Evolutionary conservation across 1,284 basidiomycete genomes (phyloP).

Genomic region (Moesziomyces parantarcticus): DNA sequence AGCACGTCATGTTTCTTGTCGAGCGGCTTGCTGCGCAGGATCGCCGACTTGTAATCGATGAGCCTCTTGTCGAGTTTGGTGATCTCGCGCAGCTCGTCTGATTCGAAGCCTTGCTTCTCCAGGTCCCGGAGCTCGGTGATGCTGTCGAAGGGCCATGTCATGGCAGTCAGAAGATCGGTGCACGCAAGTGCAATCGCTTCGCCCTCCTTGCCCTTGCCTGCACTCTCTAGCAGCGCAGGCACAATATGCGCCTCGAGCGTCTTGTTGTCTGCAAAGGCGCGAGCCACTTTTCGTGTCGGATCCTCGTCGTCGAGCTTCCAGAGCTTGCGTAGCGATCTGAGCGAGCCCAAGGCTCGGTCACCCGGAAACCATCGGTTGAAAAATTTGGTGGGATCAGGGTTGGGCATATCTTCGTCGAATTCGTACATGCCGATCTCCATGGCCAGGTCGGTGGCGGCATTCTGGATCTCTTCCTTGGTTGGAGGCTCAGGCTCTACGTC

Average conservation of each 20-base stretch:
- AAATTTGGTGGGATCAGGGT: slow-evolving; percentile 10
- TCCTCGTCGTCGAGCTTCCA: slow-evolving; percentile 66
- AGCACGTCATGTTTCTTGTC: slow-evolving; percentile 54
- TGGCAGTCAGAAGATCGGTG: slow-evolving; percentile 64
- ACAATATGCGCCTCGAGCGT: slow-evolving; percentile 64
- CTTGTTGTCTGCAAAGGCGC: slow-evolving; percentile 61
- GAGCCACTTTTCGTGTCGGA: slow-evolving; percentile 58
- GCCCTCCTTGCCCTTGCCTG: slow-evolving; percentile 50
- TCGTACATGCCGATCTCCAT: slow-evolving; percentile 65
- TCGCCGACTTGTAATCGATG: slow-evolving; percentile 64
- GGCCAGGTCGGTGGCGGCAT: slow-evolving; percentile 57
- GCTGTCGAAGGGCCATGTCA: slow-evolving; percentile 67
- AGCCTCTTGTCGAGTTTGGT: slow-evolving; percentile 52
- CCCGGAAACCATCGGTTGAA: slow-evolving; percentile 63
- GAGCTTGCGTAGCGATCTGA: slow-evolving; percentile 63
- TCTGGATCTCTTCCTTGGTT: slow-evolving; percentile 49
- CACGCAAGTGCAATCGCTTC: slow-evolving; percentile 64
- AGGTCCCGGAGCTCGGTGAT: slow-evolving; percentile 59
- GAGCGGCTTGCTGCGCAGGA: slow-evolving; percentile 54
- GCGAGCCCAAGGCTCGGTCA: slow-evolving; percentile 51
- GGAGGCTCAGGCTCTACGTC: slow-evolving; percentile 38
- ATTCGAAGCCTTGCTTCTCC: slow-evolving; percentile 56
- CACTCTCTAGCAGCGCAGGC: slow-evolving; percentile 63
- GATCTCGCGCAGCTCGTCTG: slow-evolving; percentile 45
- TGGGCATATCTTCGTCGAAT: slow-evolving; percentile 41